Percentiles rank a stretch among this genome's conserved stretches.
phyloP scores from a whole-genome alignment of 1,139 yeast genomes.

The Lodderomyces margitis region DNA sequence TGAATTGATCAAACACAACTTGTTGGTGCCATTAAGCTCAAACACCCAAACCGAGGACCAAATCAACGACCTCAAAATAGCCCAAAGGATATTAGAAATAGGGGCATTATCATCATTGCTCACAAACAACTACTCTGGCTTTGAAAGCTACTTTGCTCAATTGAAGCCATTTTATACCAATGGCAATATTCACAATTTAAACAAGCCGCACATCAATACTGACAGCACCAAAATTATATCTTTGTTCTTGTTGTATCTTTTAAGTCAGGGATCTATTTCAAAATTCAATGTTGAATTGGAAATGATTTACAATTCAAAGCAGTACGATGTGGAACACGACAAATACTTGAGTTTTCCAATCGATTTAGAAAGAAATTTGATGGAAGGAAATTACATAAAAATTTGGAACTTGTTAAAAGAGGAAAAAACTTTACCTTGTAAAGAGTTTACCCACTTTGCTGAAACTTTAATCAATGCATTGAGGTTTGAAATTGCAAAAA shows the following conservation, averaged over 20 bases:
- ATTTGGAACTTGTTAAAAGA: slow-evolving; percentile 77
- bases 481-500: slow-evolving; percentile 83
- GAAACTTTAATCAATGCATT: slow-evolving; percentile 70
- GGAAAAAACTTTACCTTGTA: slow-evolving; percentile 51
- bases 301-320: slow-evolving; percentile 52
- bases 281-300: slow-evolving; percentile 90
- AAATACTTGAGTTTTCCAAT: slow-evolving; percentile 78
- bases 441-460: slow-evolving; percentile 59
- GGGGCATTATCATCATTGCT: slow-evolving; percentile 81
- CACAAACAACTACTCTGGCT: slow-evolving; percentile 57
- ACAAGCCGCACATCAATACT: slow-evolving; percentile 46
- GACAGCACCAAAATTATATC: slow-evolving; percentile 73
- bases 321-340: slow-evolving; percentile 45
- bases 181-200: slow-evolving; percentile 43
- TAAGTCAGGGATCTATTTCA: slow-evolving; percentile 82
- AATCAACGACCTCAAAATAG: slow-evolving; percentile 69
- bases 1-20: slow-evolving; percentile 72
- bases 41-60: slow-evolving; percentile 39
- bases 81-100: slow-evolving; percentile 80
- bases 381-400: slow-evolving; percentile 95
- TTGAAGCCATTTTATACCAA: slow-evolving; percentile 70
- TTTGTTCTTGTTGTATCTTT: slow-evolving; percentile 68
- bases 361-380: slow-evolving; percentile 84
- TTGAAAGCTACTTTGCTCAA: slow-evolving; percentile 72
- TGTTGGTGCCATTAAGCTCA: slow-evolving; percentile 65